Evolutionary conservation across 202 grass and related monocot genomes (phyloP), one percentile per base, ranked within the genome.

Genomic region (Panicum virgatum): DNA sequence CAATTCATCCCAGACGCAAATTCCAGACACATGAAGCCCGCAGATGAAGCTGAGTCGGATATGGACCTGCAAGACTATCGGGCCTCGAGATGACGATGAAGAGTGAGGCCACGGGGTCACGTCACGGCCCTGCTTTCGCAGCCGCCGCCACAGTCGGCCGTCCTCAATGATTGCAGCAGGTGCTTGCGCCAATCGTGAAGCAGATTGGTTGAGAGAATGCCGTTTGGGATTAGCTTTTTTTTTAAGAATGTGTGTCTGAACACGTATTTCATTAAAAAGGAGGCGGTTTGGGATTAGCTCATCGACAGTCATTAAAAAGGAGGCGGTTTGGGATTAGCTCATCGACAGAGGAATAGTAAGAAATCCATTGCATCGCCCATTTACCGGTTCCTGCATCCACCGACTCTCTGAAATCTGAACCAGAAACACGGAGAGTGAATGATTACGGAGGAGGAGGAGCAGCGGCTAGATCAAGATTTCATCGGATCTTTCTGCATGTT

Each of bases 101-200:
- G 52, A 2, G 22, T 53, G 23, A 72, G 3, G 29, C 23, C 42
- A 10, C 18, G 18, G 7, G 23, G 61, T 39, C 51, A 81, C 32
- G 32, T 34, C 32, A 34, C 13, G n/a, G 15, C 30, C 52, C 69
- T 65, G 69, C 54, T 58, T 42, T 39, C 30, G 23, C n/a, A n/a
- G n/a, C n/a, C n/a, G n/a, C 12, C 1, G 40, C 20, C 9, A 30
- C 27, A 16, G 59, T 32, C 27, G 54, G 54, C 36, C 13, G 18
- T 16, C 29, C n/a, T 36, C 26, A 20, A 68, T 84, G 20, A 77
- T 69, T 63, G 82, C 82, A 69, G 74, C 72, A 69, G 52, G 20
- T 54, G 22, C n/a, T n/a, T n/a, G n/a, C n/a, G n/a, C n/a, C n/a
- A n/a, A n/a, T n/a, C n/a, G n/a, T n/a, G n/a, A n/a, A n/a, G n/a